These are phyloP conservation scores for Conringia planisiliqua DNA, from an alignment of 345 rosid genomes.

Conservation along the genomic window DNA sequence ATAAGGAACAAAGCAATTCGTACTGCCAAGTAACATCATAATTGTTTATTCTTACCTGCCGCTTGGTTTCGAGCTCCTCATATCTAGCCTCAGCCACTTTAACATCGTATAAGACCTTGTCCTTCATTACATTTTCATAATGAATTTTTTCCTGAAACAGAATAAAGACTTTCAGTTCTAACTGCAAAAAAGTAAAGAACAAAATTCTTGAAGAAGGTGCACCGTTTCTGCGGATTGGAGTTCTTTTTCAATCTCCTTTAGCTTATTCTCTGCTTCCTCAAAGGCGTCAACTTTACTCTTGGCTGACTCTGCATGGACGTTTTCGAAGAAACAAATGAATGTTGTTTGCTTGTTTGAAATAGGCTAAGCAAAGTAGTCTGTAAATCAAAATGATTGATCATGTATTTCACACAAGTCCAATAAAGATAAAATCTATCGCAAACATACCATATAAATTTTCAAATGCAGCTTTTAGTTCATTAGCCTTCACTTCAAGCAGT, in stretches of 20 bases:
- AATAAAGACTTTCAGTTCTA: slow-evolving; percentile 18
- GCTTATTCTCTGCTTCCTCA: slow-evolving; percentile 65
- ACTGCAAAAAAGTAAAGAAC: slow-evolving; percentile 9
- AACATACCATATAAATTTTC: slow-evolving; percentile 61
- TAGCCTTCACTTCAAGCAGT: slow-evolving; percentile 47
- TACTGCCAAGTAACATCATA: slow-evolving; percentile 55
- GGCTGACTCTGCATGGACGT: slow-evolving; percentile 51
- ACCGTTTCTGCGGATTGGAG: slow-evolving; percentile 55
- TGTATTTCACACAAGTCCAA: not conserved
- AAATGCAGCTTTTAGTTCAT: slow-evolving; percentile 47
- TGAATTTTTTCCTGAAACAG: slow-evolving; percentile 57
- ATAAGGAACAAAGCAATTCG: slow-evolving; percentile 9
- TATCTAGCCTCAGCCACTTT: slow-evolving; percentile 53
- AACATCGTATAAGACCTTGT: slow-evolving; percentile 61
- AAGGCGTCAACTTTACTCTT: slow-evolving; percentile 60
- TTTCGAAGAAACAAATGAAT: not conserved
- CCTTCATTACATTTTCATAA: slow-evolving; percentile 66
- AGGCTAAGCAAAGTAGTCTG: not conserved
- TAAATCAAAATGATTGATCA: not conserved
- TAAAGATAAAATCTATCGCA: not conserved
- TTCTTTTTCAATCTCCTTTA: slow-evolving; percentile 57
- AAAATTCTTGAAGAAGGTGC: slow-evolving; percentile 9
- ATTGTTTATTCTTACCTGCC: slow-evolving; percentile 39
- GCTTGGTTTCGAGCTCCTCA: slow-evolving; percentile 51
- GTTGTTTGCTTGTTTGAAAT: not conserved